Evolutionary conservation across 495 filamentous ascomycete species (phyloP).

Genomic region (Ramalina intermedia): DNA sequence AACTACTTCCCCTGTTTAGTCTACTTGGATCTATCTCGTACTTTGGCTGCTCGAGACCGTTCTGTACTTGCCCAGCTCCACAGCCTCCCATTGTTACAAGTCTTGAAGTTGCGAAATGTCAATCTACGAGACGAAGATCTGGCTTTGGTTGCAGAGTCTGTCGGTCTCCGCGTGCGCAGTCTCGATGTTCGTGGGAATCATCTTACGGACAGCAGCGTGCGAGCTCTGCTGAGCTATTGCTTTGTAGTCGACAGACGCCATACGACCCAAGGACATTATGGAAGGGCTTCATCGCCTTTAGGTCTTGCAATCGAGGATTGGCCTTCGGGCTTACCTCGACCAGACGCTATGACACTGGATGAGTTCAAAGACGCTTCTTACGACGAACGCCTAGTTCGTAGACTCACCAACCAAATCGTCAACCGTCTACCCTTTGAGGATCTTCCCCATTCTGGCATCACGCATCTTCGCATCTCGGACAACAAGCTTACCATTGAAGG

Average conservation of each 20-base stretch:
- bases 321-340: conserved; percentile 19
- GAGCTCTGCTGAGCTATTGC: conserved; percentile 35
- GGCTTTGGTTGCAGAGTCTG: conserved; percentile 36
- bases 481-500: conserved; percentile 46
- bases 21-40: conserved; percentile 48
- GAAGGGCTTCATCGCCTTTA: conserved; percentile 1
- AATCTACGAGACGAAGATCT: conserved; percentile 42
- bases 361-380: conserved; percentile 25
- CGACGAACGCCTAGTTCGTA: conserved; percentile 33
- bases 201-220: conserved; percentile 41
- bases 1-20: conserved; percentile 37
- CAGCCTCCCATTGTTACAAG: conserved; percentile 34
- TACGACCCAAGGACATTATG: neutral
- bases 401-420: conserved; percentile 34
- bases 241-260: conserved; percentile 20
- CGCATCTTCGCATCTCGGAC: conserved; percentile 43
- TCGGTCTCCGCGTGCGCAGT: conserved; percentile 37
- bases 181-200: conserved; percentile 46
- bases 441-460: conserved; percentile 37
- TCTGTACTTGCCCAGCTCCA: conserved; percentile 31
- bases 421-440: conserved; percentile 39
- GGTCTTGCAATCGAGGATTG: conserved; percentile 10
- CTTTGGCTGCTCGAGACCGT: conserved; percentile 37
- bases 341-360: conserved; percentile 10
- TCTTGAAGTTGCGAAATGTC: conserved; percentile 44